These are phyloP conservation scores for Ophiocordyceps camponoti-floridani DNA, from an alignment of 2,329 filamentous ascomycete species.

Conservation along the genomic window DNA sequence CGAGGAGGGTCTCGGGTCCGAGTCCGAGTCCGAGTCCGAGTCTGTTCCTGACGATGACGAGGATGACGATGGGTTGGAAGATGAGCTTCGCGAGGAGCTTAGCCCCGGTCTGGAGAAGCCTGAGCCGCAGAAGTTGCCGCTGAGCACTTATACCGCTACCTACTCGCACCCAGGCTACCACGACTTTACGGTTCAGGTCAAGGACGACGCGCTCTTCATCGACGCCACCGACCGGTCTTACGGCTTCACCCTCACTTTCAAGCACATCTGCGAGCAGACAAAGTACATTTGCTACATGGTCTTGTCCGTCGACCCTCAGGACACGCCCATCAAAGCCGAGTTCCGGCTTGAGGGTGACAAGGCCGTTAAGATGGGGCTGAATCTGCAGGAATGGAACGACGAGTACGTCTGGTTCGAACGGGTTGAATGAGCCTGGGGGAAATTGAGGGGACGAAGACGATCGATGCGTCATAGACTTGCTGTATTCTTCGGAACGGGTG, in stretches of 20 bases:
- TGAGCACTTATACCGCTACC: slow-evolving; percentile 6
- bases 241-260: slow-evolving; percentile 8
- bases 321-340: slow-evolving; percentile 1
- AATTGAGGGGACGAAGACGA: background rate
- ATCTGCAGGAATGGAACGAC: slow-evolving; percentile 1
- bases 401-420: slow-evolving; percentile 1
- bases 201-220: slow-evolving; percentile 5
- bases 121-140: slow-evolving; percentile 1
- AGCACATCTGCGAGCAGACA: slow-evolving; percentile 5
- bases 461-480: background rate
- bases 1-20: background rate
- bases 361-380: slow-evolving; percentile 1
- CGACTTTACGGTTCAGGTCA: slow-evolving; percentile 6
- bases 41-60: background rate
- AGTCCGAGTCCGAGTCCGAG: slow-evolving; percentile 1
- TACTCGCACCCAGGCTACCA: slow-evolving; percentile 10
- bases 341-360: slow-evolving; percentile 1
- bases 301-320: background rate
- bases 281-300: slow-evolving; percentile 2
- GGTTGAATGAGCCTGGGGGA: background rate
- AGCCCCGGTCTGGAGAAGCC: slow-evolving; percentile 1
- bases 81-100: slow-evolving; percentile 1
- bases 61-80: slow-evolving; percentile 1
- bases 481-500: background rate
- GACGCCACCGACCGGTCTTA: slow-evolving; percentile 11